phyloP scores from a whole-genome alignment of 768 basidiomycete species.

The Nidula microcarpa region DNA sequence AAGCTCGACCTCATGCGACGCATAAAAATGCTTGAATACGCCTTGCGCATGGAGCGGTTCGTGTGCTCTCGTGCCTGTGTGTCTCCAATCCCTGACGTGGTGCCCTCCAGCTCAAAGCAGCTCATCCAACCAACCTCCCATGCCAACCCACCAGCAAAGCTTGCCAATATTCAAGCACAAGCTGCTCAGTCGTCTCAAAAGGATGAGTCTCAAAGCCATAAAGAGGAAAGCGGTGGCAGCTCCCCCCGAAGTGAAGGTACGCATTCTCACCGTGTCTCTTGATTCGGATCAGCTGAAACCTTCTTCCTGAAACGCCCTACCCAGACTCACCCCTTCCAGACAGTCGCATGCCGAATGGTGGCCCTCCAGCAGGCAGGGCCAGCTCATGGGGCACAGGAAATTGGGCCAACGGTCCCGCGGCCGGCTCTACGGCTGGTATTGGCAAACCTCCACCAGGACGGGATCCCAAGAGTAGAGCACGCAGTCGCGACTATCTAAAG shows the following conservation, averaged over 20 bases:
- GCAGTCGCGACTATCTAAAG: constrained; percentile 95
- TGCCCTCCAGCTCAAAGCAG: constrained; percentile 69
- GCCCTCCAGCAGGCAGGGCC: constrained; percentile 43
- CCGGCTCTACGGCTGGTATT: constrained; percentile 41
- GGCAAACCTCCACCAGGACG: constrained; percentile 77
- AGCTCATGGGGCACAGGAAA: constrained; percentile 55
- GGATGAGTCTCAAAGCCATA: constrained; percentile 70
- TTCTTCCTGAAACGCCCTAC: constrained; percentile 1
- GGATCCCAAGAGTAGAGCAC: constrained; percentile 93
- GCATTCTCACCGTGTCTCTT: constrained; percentile 6
- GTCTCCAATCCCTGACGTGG: constrained; percentile 27
- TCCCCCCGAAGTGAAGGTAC: constrained; percentile 85
- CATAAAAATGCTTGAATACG: constrained; percentile 99
- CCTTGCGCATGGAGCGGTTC: constrained; percentile 92
- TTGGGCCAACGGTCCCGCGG: constrained; percentile 42
- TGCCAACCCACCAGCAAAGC: constrained; percentile 63
- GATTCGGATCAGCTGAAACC: constrained; percentile 3
- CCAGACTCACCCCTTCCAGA: constrained; percentile 77
- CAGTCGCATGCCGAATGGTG: constrained; percentile 60
- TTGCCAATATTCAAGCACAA: constrained; percentile 57
- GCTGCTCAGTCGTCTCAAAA: constrained; percentile 50
- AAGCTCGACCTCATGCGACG: constrained; percentile 94
- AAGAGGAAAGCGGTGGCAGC: constrained; percentile 77
- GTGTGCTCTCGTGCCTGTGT: constrained; percentile 20
- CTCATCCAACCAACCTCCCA: constrained; percentile 57